Base-by-base conservation (phyloP, 257 asterid genomes). In the Salvia miltiorrhiza region DNA sequence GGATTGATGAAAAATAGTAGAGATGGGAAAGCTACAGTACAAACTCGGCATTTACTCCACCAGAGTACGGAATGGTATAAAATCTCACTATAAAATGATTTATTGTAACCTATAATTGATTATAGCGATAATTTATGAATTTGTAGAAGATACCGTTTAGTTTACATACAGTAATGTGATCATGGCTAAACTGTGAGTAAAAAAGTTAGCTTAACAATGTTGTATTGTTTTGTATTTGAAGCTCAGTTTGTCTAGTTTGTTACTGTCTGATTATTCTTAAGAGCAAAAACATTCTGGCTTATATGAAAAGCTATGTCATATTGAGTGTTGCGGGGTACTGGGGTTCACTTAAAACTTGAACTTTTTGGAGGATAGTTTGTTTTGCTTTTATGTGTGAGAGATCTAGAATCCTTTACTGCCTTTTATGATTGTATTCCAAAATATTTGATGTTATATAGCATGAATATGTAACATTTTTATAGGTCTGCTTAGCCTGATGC, bases 31-130 rank as follows among this genome's bases (percentile, higher is more conserved):
- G n/a, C n/a, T n/a, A n/a, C n/a, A n/a, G n/a, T n/a, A n/a, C n/a
- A n/a, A n/a, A n/a, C n/a, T n/a, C n/a, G n/a, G n/a, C n/a, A n/a
- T n/a, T n/a, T n/a, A n/a, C n/a, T n/a, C n/a, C n/a, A n/a, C n/a
- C 89, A 28, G 89, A 84, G 67, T 84, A 84, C 71, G 89, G 52
- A 84, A 86, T 63, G 89, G 89, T 84, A 81, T 30, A 55, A 13
- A 12, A 58, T 49, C 69, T 72, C 24, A 20, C 73, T 71, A 65
- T 53, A n/a, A 24, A 64, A 40, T 40, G 49, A 30, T 64, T 8
- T 55, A 56, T 28, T 59, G 35, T 20, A 45, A 24, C 35, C 16
- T 23, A 48, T 37, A 23, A 21, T 14, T 19, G 4, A 71, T 71
- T 16, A n/a, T 5, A 57, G 30, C 30, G 19, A 13, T 63, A 56